A percentile compares a stretch with the other conserved stretches of the same genome.
Conservation (phyloP, 495 filamentous ascomycete species). For the Lasiosphaeria hispida region DNA sequence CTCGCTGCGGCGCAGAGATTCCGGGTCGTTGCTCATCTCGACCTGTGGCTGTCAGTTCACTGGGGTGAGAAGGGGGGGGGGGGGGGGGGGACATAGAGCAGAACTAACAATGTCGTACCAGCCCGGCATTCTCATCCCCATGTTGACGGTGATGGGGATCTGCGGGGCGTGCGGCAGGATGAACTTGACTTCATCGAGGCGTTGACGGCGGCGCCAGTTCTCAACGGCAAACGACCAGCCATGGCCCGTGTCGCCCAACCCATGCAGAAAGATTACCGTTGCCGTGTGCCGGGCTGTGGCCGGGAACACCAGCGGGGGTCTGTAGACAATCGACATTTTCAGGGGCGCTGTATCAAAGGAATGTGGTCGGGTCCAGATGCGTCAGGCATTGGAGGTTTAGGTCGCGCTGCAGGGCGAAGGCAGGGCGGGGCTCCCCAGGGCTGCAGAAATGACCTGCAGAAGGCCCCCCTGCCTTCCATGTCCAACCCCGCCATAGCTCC, state of each 20-base stretch:
- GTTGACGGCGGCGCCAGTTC: conserved; percentile 80
- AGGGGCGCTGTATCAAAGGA: too few relatives aligned
- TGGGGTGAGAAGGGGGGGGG: not conserved
- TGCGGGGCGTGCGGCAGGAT: conserved; percentile 89
- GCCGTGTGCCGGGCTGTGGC: conserved; percentile 89
- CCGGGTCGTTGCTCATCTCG: conserved; percentile 42
- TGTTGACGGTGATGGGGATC: conserved; percentile 86
- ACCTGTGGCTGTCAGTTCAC: conserved; percentile 17
- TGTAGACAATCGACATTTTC: conserved; percentile 31
- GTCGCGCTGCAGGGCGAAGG: not conserved
- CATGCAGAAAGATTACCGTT: conserved; percentile 91
- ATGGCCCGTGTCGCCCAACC: conserved; percentile 66
- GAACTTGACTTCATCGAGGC: conserved; percentile 87
- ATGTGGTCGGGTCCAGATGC: too few relatives aligned
- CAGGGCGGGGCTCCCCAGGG: too few relatives aligned
- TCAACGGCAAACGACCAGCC: conserved; percentile 81
- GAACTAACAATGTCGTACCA: conserved; percentile 87
- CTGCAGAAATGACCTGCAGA: too few relatives aligned
- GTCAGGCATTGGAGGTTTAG: not conserved
- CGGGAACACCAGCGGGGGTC: conserved; percentile 64
- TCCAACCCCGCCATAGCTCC: too few relatives aligned
- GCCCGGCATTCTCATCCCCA: conserved; percentile 78
- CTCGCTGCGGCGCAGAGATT: conserved; percentile 47
- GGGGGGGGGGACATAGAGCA: conserved; percentile 3
- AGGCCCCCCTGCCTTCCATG: too few relatives aligned